These are phyloP conservation scores for Nicotiana rustica DNA, from an alignment of 305 asterid genomes.

Conservation along the genomic window DNA sequence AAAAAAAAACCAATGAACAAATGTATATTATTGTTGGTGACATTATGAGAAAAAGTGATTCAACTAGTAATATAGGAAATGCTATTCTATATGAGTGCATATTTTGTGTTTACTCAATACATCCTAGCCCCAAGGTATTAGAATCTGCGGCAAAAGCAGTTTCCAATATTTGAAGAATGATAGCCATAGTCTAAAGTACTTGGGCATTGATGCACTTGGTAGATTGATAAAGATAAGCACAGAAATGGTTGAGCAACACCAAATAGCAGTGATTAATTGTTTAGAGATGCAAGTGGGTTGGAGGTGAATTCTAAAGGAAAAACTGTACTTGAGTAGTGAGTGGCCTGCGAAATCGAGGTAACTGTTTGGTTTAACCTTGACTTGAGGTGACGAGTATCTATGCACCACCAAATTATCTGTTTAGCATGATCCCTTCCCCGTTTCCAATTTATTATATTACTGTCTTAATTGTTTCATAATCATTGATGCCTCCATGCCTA, in stretches of 20 bases:
- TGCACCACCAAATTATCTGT: too few species aligned
- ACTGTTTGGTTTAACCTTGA: too few species aligned
- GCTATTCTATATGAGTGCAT: constrained; percentile 94
- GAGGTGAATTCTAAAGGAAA: too few species aligned
- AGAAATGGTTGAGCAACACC: constrained; percentile 97
- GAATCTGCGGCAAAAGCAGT: constrained; percentile 96
- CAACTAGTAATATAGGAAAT: constrained; percentile 91
- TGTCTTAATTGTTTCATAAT: too few species aligned
- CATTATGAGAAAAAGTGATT: constrained; percentile 82
- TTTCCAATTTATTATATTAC: too few species aligned
- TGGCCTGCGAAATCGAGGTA: too few species aligned
- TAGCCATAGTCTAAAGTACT: constrained; percentile 97
- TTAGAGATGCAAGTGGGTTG: constrained; percentile 54
- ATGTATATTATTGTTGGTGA: constrained; percentile 93
- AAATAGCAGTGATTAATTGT: constrained; percentile 97
- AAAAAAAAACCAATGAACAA: constrained; percentile 78
- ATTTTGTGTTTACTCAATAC: constrained; percentile 90
- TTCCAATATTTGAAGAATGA: constrained; percentile 93
- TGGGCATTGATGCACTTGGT: constrained; percentile 98
- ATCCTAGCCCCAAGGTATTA: constrained; percentile 89
- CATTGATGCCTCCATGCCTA: too few species aligned
- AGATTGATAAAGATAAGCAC: constrained; percentile 94
- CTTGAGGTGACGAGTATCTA: too few species aligned
- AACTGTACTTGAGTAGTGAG: too few species aligned
- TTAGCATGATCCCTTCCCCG: too few species aligned